Percentiles rank a stretch among this genome's conserved stretches.
phyloP scores from a whole-genome alignment of 805 yeast species.

The Sugiyamaella floridensis region DNA sequence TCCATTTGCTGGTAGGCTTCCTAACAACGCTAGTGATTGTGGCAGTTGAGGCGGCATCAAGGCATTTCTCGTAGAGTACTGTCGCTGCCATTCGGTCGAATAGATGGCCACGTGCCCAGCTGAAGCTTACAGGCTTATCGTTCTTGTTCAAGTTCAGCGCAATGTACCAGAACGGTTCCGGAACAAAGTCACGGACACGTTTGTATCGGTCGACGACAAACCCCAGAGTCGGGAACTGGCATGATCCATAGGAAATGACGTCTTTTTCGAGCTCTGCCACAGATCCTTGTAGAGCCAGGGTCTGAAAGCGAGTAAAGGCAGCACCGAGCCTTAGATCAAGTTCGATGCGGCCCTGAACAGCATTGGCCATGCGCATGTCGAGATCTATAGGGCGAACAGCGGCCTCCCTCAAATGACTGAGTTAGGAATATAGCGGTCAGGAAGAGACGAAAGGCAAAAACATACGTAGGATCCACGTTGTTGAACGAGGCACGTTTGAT shows the following conservation, averaged over 20 bases:
- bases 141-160: conserved; percentile 38
- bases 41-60: conserved; percentile 43
- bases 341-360: conserved; percentile 81
- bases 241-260: conserved; percentile 75
- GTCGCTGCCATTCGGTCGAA: conserved; percentile 67
- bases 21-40: conserved; percentile 44
- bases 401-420: conserved; percentile 59
- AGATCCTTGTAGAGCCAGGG: conserved; percentile 35
- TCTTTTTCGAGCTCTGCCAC: conserved; percentile 28
- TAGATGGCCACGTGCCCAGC: conserved; percentile 67
- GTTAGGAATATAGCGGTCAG: background rate
- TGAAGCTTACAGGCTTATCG: conserved; percentile 34
- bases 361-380: conserved; percentile 65
- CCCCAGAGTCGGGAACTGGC: conserved; percentile 96
- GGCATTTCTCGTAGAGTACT: conserved; percentile 61
- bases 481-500: conserved; percentile 79
- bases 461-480: conserved; percentile 62
- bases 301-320: conserved; percentile 76
- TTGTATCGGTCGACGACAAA: conserved; percentile 89
- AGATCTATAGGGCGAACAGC: conserved; percentile 60
- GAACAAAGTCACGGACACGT: conserved; percentile 59
- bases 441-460: background rate
- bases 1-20: conserved; percentile 64
- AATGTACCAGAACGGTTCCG: conserved; percentile 79
- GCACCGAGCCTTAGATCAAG: conserved; percentile 85